Evolutionary conservation across 2,329 filamentous ascomycete species (phyloP), one percentile per base, ranked within the genome.

Genomic region (Stemphylium beticola): DNA sequence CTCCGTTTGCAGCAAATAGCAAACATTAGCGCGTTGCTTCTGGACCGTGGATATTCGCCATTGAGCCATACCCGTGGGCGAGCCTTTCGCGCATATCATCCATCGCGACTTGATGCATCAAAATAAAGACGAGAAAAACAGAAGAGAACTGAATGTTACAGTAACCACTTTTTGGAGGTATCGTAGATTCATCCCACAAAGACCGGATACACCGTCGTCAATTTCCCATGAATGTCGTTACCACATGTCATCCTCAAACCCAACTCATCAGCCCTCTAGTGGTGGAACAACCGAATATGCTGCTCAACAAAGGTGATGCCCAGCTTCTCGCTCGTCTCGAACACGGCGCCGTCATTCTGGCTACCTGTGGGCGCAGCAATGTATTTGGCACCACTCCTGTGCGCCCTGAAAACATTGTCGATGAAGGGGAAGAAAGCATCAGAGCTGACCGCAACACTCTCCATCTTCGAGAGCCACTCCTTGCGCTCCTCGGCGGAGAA

Each of bases 371-470:
- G 95, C 34, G 93, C 93, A 49, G 95, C 93, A 70, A 98, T 91
- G 81, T 96, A 99, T 82, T 96, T 98, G 73, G 87, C 92, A 44
- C 95, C 95, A 18, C 92, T 96, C 69, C 92, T 85, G 59, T 86
- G 87, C 46, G 92, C 91, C 64, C 95, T 87, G 86, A 96, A 97
- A 63, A 99, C 90, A 71, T 99, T 99, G 82, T 99, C 95, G 71
- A 92, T 91, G 80, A 99, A 99, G 65, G 95, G 95, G 86, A 99
- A 99, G 79, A 99, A 99, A 62, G 95, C 95, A 77, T 99, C 95
- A 62, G 91, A 96, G 48, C 91, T 96, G 50, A 96, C 86, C 49
- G 89, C 92, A 29, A 99, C 95, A 48, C 90, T 84, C 58, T 82
- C 83, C 67, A 98, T 81, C 83, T 96, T 90, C 74, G 83, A 79